Conservation (phyloP, 2,329 filamentous ascomycete genomes). For the Sclerotinia subarctica region DNA sequence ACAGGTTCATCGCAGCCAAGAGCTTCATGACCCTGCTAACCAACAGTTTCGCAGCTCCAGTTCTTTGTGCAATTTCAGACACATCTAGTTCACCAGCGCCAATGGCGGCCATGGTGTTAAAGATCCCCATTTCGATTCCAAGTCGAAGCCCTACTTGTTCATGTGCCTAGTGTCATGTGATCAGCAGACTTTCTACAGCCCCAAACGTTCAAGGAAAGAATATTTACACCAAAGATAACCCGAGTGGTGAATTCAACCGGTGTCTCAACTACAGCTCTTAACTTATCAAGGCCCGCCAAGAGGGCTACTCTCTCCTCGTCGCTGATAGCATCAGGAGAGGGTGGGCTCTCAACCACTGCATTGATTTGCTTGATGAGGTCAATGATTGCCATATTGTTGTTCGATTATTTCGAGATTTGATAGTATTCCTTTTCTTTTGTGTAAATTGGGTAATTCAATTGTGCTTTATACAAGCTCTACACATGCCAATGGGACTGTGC, state of each 20-base stretch:
- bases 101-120: conserved; percentile 6
- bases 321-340: not conserved
- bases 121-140: conserved; percentile 17
- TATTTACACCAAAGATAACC: conserved; percentile 12
- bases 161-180: not conserved
- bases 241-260: conserved; percentile 11
- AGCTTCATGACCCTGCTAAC: conserved; percentile 15
- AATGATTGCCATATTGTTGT: not conserved
- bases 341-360: not conserved
- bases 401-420: not conserved
- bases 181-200: not conserved
- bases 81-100: not conserved
- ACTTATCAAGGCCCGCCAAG: not conserved
- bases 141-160: conserved; percentile 8
- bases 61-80: conserved; percentile 4
- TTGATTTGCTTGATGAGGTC: not conserved
- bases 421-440: not conserved
- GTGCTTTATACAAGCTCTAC: no score
- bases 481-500: no score
- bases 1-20: conserved; percentile 7
- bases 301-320: conserved; percentile 12
- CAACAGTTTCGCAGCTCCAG: conserved; percentile 4
- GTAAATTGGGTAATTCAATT: no score
- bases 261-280: not conserved
- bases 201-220: not conserved